Evolutionary conservation across 345 rosid genomes (phyloP), one percentile per base, ranked within the genome.

Genomic region (Heritiera fomes): DNA sequence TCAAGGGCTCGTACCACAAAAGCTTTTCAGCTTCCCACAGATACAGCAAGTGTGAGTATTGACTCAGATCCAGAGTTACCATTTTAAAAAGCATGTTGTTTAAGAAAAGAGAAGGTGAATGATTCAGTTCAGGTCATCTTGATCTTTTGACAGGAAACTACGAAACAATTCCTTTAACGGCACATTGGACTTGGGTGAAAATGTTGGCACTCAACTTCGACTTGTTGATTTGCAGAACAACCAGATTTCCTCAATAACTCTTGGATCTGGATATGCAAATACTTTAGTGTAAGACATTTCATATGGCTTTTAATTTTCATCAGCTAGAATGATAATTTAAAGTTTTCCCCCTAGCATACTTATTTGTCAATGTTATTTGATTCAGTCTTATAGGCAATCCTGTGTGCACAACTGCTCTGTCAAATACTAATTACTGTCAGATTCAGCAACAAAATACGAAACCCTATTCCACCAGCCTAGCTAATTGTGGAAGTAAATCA

Each of bases 371-470:
- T 55, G 73, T 77, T 71, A 59, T 82, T 47, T 82, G 71, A 59
- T 64, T 64, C 86, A 94, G 98, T 77, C 95, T 96, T 75, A 67
- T 91, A 53, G 98, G 98, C 75, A 96, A 96, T 80, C 98, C 98
- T 0, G 97, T 94, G 32, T 96, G 99, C 82, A 77, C 80, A 34
- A 79, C 88, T 53, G 87, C 89, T 71, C 87, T 86, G 69, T 83
- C 88, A 58, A 94, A 90, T 80, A 85, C 94, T 47, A 88, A 83
- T 53, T 94, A 91, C 86, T 96, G 99, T 46, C 94, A 87, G 82
- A 65, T 87, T 78, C 95, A 91, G 83, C 88, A 92, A 73, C 85
- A 77, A 71, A 61, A 71, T 9, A 61, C 85, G 73, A 89, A 88
- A 38, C 87, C 92, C 49, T 96, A 96, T 81, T 88, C 95, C 45